Base-by-base conservation (phyloP, 73 alveolate species). In the Breviolum minutum region DNA sequence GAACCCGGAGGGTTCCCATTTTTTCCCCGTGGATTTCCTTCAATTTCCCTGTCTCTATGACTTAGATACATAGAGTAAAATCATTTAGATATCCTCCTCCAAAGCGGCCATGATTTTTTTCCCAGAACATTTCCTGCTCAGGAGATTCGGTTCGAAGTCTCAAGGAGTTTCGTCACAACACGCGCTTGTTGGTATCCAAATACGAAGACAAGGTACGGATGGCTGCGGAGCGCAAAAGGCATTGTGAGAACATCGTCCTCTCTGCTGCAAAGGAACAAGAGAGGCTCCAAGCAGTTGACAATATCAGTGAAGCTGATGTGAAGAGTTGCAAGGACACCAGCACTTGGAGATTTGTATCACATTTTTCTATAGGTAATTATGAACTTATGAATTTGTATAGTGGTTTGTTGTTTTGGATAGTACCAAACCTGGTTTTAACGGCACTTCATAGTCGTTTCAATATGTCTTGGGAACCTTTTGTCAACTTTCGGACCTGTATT, bases 161-260 rank as follows among this genome's bases (percentile, higher is more conserved):
- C 80, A 86, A 86, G 85, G 97, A 91, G 97, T 76, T 91, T 22
- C 87, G 97, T 26, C 97, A 91, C 97, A 91, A 91, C 85, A 73
- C 89, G 8, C 88, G 97, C 20, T 60, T 91, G 64, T 27, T 91
- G 97, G 97, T 91, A 48, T 70, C 97, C 12, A 70, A 88, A 40
- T 91, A 91, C 88, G 97, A 91, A 63, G 97, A 91, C 89, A 91
- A 91, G 88, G 77, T 91, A 62, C 63, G 89, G 26, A 29, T 82
- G 62, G 88, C 88, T 1, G 85, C 85, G 17, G 97, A 91, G 97
- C 87, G 97, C 26, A 70, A 73, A 76, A 60, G 97, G 63, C 97
- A 91, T 32, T 91, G 97, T 62, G 97, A 91, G 85, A 61, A 73
- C 97, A 60, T 91, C 76, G 30, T 91, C 40, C 85, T 91, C 17